Evolutionary conservation across 345 rosid species (phyloP).

Genomic region (Hibiscus trionum): DNA sequence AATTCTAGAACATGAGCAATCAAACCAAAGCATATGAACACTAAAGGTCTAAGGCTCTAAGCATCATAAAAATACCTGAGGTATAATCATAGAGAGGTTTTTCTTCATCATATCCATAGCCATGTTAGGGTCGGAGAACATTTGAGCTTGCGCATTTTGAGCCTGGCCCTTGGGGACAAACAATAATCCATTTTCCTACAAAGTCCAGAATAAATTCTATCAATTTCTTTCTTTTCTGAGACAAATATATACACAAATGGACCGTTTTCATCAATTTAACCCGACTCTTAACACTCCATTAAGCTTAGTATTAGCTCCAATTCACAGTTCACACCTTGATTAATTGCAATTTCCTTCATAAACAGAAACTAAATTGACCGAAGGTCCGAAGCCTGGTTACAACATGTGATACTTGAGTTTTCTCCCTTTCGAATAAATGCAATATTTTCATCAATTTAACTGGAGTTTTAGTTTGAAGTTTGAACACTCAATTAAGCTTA

Average conservation of each 20-base stretch:
- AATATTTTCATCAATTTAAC: not conserved
- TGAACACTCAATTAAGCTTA: not conserved
- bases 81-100: constrained; percentile 95
- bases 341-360: not conserved
- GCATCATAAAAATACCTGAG: constrained; percentile 51
- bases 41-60: not conserved
- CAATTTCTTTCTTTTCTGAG: not conserved
- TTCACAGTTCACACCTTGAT: not conserved
- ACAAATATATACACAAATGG: not conserved
- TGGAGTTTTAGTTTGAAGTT: not conserved
- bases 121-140: constrained; percentile 99
- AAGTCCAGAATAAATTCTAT: constrained; percentile 7
- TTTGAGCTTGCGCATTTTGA: constrained; percentile 87
- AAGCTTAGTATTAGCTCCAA: not conserved
- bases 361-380: not conserved
- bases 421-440: not conserved
- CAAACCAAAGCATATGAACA: not conserved
- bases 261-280: not conserved
- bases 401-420: not conserved
- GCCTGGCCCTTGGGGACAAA: constrained; percentile 77
- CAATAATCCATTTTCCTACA: constrained; percentile 88
- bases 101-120: constrained; percentile 99
- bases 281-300: not conserved
- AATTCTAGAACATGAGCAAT: constrained; percentile 11
- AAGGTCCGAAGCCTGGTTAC: not conserved